These are phyloP conservation scores for Carex sylvatica DNA, from an alignment of 202 grass and related monocot genomes.

Conservation along the genomic window DNA sequence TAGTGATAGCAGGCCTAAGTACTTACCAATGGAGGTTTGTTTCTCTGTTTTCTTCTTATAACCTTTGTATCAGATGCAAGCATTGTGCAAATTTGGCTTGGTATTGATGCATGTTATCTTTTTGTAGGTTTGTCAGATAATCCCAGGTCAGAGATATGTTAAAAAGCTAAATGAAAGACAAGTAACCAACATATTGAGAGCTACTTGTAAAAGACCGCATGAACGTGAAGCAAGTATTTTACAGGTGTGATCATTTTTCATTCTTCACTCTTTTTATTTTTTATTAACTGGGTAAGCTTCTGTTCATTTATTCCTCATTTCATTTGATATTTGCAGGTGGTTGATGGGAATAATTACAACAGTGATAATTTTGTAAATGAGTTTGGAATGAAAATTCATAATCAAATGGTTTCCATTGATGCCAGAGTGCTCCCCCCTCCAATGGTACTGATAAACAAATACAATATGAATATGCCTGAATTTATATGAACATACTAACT, in stretches of 20 bases:
- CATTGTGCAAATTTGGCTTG: neutral
- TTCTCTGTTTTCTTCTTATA: neutral
- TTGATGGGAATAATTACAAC: constrained; percentile 48
- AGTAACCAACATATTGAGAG: constrained; percentile 56
- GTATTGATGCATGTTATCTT: neutral
- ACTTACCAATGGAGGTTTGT: constrained; percentile 70
- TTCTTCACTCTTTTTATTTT: neutral
- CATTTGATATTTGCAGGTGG: constrained; percentile 32
- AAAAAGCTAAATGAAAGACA: constrained; percentile 75
- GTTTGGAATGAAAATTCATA: constrained; percentile 55
- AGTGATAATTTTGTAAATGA: constrained; percentile 56
- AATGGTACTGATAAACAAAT: constrained; percentile 27
- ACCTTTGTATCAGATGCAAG: neutral
- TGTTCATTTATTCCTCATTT: neutral
- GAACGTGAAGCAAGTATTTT: constrained; percentile 54
- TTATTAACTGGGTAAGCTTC: too few relatives aligned
- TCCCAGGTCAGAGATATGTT: constrained; percentile 62
- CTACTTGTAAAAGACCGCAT: constrained; percentile 59
- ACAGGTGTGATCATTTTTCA: constrained; percentile 32
- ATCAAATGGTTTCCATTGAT: constrained; percentile 47
- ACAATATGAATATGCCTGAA: neutral
- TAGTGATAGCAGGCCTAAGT: constrained; percentile 47
- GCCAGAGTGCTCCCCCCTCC: constrained; percentile 70
- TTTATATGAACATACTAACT: neutral
- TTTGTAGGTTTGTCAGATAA: constrained; percentile 59